Conservation (phyloP, 108 stramenopile genomes). For the Nitzschia sp. region DNA sequence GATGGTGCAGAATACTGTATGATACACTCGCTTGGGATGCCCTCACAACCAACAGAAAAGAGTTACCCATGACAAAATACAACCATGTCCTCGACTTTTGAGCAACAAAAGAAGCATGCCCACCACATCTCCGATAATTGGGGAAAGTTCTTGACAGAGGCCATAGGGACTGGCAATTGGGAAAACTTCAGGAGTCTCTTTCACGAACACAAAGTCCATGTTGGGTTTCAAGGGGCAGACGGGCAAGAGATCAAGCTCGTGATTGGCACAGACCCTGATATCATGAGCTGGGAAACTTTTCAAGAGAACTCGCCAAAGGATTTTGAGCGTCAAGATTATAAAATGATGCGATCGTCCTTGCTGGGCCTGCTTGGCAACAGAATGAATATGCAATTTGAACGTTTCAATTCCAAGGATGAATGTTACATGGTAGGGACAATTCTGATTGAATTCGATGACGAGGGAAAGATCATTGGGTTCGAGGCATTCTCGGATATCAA, state of each 20-base stretch:
- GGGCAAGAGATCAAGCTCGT: neutral
- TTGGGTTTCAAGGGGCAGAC: neutral
- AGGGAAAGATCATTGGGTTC: conserved; percentile 1
- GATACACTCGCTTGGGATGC: no score
- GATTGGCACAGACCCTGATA: neutral
- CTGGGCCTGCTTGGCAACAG: neutral
- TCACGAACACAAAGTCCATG: neutral
- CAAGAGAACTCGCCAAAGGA: neutral
- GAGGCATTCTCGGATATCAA: neutral
- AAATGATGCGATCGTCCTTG: neutral
- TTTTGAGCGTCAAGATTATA: neutral
- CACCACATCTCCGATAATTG: neutral
- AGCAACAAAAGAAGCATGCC: neutral
- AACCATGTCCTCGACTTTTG: neutral
- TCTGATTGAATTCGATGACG: conserved; percentile 4
- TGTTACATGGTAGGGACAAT: neutral
- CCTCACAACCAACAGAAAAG: no score
- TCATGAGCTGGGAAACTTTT: conserved; percentile 2
- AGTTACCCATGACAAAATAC: no score
- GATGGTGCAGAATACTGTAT: no score
- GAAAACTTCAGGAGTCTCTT: conserved; percentile 1
- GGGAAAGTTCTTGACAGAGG: neutral
- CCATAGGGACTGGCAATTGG: neutral
- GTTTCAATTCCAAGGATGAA: conserved; percentile 4
- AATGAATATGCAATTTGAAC: neutral